These are phyloP conservation scores for Angomonas desouzai DNA, from an alignment of 208 protist genomes.

Conservation along the genomic window DNA sequence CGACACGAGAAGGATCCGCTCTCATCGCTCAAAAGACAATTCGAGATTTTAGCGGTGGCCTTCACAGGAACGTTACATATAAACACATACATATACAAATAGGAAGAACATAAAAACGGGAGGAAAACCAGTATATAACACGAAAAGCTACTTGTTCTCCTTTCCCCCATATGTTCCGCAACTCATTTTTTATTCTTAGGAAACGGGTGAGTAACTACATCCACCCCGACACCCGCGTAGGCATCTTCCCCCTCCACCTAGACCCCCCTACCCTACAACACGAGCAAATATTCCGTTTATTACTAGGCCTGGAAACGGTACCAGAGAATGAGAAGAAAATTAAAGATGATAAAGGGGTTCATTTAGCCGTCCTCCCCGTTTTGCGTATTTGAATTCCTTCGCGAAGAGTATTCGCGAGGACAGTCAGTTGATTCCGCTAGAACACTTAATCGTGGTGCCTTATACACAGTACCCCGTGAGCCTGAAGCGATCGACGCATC, in stretches of 20 bases:
- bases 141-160: no score
- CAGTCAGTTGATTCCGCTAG: conserved; percentile 76
- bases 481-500: conserved; percentile 70
- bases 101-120: background rate
- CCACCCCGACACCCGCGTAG: conserved; percentile 47
- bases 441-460: conserved; percentile 83
- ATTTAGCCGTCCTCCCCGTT: conserved; percentile 2
- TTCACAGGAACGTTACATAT: no score
- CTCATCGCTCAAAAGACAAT: no score
- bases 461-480: conserved; percentile 82
- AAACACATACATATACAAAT: background rate
- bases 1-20: no score
- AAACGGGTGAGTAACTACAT: conserved; percentile 27
- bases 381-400: conserved; percentile 71
- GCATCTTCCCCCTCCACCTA: conserved; percentile 82
- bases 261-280: conserved; percentile 86
- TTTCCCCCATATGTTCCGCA: conserved; percentile 1
- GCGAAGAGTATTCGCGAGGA: conserved; percentile 51
- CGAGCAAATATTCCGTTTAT: conserved; percentile 73
- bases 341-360: background rate
- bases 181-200: conserved; percentile 2
- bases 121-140: no score
- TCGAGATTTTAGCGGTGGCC: background rate
- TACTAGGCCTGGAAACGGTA: conserved; percentile 47
- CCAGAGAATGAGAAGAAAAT: background rate